Evolutionary conservation across 2,329 filamentous ascomycete species (phyloP), one percentile per base, ranked within the genome.

Genomic region (Ophiosphaerella korrae): DNA sequence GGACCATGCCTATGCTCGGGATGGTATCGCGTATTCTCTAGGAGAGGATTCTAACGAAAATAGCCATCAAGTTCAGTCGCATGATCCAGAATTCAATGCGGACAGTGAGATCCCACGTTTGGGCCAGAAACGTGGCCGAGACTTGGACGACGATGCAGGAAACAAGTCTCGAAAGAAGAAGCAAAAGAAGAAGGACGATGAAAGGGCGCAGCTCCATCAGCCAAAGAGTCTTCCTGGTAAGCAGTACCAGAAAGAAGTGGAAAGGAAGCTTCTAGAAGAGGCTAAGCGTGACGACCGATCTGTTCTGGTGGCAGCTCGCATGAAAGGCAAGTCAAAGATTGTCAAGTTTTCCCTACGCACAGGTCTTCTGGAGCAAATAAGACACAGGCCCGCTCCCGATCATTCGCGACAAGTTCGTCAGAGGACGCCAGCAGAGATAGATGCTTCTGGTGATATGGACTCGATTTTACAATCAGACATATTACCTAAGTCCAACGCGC

Each of bases 221-320:
- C 71, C 57, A 6, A 78, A 76, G 60, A 78, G 70, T 37, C 72
- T 74, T 23, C 74, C 77, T 8, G 77, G 77, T 8, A 71, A 75
- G 40, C 75, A 81, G 48, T 81, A 78, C 49, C 74, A 78, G 52
- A 76, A 76, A 45, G 74, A 79, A 55, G 73, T 79, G 39, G 73
- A 80, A 67, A 78, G 58, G 65, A 75, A 67, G 64, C 71, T 72
- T 12, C 56, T 75, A 8, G 72, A 76, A 3, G 70, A 75, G n/a
- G 74, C 74, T 1, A 72, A 68, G 52, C 74, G 72, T 11, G 73
- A 78, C 23, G 77, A 78, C 26, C 70, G 77, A 0, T 78, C 73
- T 48, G 76, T 78, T 42, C 69, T 77, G 48, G 71, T 79, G n/a
- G 72, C 74, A 42, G 78, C 77, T 12, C 70, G 72, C 13, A 74